Percentiles rank a stretch among this genome's conserved stretches.
Conservation (phyloP, 2,329 filamentous ascomycete species). For the Fusarium mexicanum region DNA sequence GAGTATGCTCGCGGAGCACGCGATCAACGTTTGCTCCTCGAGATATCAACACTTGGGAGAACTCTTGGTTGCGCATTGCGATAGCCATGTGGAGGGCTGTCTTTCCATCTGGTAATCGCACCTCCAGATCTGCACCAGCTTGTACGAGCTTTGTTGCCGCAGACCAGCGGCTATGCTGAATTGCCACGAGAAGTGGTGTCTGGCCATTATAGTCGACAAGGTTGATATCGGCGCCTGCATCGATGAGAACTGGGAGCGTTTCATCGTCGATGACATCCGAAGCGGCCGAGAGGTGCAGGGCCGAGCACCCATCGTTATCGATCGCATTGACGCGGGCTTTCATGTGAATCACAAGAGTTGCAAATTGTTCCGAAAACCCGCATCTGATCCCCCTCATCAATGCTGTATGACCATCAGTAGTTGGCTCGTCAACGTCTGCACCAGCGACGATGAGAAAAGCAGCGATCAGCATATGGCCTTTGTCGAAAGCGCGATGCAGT, state of each 20-base stretch:
- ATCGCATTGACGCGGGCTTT: constrained; percentile 38
- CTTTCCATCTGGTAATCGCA: constrained; percentile 40
- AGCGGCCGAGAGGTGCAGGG: constrained; percentile 42
- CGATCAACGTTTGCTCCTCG: constrained; percentile 42
- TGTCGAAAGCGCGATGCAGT: constrained; percentile 42
- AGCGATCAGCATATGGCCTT: constrained; percentile 41
- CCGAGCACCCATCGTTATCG: constrained; percentile 40
- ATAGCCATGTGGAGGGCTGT: constrained; percentile 43
- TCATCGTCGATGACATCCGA: constrained; percentile 44
- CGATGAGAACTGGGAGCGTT: constrained; percentile 37
- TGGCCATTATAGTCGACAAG: constrained; percentile 40
- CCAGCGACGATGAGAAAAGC: constrained; percentile 43
- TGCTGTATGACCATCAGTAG: constrained; percentile 40
- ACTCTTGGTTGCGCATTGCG: constrained; percentile 42
- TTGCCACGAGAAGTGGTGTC: constrained; percentile 40
- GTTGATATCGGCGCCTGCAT: constrained; percentile 39
- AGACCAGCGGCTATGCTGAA: constrained; percentile 39
- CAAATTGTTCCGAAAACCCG: constrained; percentile 43
- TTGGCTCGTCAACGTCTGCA: constrained; percentile 43
- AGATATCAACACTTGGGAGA: constrained; percentile 41
- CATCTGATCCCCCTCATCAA: constrained; percentile 44
- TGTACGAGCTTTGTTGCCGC: constrained; percentile 39
- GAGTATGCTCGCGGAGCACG: constrained; percentile 41
- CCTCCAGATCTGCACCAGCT: constrained; percentile 41
- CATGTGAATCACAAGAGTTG: constrained; percentile 39